Percentiles rank a stretch among this genome's conserved stretches.
Conservation (phyloP, 441 rosid genomes). For the Macaranga tanarius region DNA sequence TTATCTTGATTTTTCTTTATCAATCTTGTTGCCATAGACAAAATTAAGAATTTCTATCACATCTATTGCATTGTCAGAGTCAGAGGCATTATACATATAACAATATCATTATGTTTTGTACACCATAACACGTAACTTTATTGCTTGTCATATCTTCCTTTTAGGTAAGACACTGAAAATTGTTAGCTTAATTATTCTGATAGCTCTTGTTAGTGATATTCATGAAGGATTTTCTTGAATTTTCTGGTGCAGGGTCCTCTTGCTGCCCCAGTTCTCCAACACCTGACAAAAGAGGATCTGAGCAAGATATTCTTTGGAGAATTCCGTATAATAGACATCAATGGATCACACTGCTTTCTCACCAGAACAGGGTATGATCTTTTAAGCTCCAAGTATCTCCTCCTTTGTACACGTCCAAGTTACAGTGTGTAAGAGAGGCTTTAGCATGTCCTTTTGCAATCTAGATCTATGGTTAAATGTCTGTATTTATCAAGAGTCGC, state of each 20-base stretch:
- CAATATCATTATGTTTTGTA: background rate
- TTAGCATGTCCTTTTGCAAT: background rate
- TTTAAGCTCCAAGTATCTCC: background rate
- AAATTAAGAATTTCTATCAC: background rate
- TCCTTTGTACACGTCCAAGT: background rate
- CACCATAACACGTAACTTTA: background rate
- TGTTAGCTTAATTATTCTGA: background rate
- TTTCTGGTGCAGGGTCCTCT: conserved; percentile 74
- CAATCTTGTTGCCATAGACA: background rate
- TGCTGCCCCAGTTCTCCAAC: conserved; percentile 86
- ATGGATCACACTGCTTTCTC: conserved; percentile 73
- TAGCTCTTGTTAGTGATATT: conserved; percentile 4
- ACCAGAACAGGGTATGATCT: conserved; percentile 82
- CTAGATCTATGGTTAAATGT: background rate
- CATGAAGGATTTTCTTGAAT: background rate
- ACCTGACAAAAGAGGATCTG: conserved; percentile 77
- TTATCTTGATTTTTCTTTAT: background rate
- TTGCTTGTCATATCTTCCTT: background rate
- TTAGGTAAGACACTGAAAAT: background rate
- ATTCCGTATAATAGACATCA: conserved; percentile 74
- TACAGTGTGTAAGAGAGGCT: background rate
- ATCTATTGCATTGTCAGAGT: background rate
- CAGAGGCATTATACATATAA: background rate
- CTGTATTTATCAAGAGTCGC: background rate
- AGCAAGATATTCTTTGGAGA: conserved; percentile 91